Evolutionary conservation across 257 asterid genomes (phyloP), one percentile per base, ranked within the genome.

Genomic region (Rubia yunnanensis): DNA sequence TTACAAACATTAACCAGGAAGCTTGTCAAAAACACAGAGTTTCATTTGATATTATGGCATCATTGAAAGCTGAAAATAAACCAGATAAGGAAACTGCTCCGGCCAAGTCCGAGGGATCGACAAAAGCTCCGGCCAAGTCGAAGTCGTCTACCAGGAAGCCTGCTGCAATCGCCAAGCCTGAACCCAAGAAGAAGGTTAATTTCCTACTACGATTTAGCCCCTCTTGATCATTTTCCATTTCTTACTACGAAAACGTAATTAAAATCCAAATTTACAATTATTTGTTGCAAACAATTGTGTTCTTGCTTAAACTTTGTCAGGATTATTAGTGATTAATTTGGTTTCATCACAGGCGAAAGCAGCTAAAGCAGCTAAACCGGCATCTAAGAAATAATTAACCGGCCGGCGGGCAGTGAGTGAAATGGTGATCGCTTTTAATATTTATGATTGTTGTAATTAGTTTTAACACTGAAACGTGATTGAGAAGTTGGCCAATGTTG

Each of bases 1-100:
- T 15, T 14, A 31, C 14, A n/a, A 50, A 50, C 57, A 50, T n/a
- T 39, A 39, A 48, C 10, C 20, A n/a, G n/a, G n/a, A n/a, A n/a
- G n/a, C n/a, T n/a, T n/a, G n/a, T 46, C 22, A 48, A 18, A 3
- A 27, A 6, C 9, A 44, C 9, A 3, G 11, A 5, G 9, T 39
- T 26, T 63, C 30, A 3, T 6, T 15, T 23, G 17, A 57, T 7
- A 31, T 5, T 32, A 65, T 65, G 70, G 52, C 52, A 52, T 32
- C 70, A 50, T 52, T 52, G 27, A 65, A 65, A 61, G 70, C 70
- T 31, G 70, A 65, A 23, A 65, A n/a, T n/a, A n/a, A 50, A 65
- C 44, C 70, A 32, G 70, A 65, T 50, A 65, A 65, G 70, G 70
- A 65, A 44, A 20, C 52, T 1, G 14, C 62, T 32, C 24, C 70